Base-by-base conservation (phyloP, 176 grass and related monocot species). In the Microstegium vimineum region DNA sequence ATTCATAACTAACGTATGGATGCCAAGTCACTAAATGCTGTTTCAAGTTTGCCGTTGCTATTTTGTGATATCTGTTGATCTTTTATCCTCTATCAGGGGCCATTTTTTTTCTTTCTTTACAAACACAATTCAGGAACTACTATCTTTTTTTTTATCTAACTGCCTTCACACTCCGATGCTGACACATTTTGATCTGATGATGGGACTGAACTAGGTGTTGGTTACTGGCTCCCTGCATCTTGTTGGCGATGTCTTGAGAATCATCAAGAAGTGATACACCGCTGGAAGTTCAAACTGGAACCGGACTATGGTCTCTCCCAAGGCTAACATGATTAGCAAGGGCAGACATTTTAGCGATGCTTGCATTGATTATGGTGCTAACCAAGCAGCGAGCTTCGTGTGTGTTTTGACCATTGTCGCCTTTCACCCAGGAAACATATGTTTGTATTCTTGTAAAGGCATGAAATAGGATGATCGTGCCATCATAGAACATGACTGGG, bases 141-240 rank as follows among this genome's bases (percentile, higher is more conserved):
- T 33, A n/a, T n/a, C n/a, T n/a, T 15, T 49, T 47, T 51, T 5
- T 51, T 51, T 51, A 11, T 73, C 2, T 57, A 26, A 13, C 22
- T 80, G 25, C 30, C 31, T 71, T 38, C 4, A n/a, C 11, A 77
- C 31, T 62, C 42, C 42, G 11, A 28, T 14, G 9, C 76, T 88
- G 40, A 86, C 47, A 35, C 73, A 33, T 49, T 49, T 54, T 75
- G 27, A 11, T 74, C n/a, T 83, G 54, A 37, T 74, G 63, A 45
- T 84, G 23, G 20, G 35, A 70, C 33, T 83, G 83, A 33, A 46
- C 2, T 59, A 95, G 93, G 93, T 92, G 18, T 49, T 95, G 71
- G 90, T 95, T 42, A 90, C 93, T 68, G 90, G 93, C 9, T 95
- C 93, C 46, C 59, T 95, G 61, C 93, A 95, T 76, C 90, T 95